Evolutionary conservation across 495 filamentous ascomycete species (phyloP), one percentile per base, ranked within the genome.

Genomic region (Cercophora sp.): DNA sequence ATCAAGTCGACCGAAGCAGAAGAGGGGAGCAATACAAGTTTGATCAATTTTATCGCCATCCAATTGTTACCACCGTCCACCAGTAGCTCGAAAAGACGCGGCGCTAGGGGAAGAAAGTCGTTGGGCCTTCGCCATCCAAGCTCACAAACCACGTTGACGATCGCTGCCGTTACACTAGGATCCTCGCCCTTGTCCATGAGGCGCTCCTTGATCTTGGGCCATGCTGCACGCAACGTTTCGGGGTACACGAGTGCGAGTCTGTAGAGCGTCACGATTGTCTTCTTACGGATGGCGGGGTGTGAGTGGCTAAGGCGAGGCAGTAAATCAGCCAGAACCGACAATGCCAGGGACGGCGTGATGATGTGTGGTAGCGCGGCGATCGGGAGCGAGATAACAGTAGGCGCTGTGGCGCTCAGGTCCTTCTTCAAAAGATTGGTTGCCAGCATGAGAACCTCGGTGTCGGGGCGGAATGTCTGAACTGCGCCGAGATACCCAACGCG

Each of bases 21-120:
- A 26, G 5, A 4, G 31, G 52, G 6, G 11, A 39, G 15, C 70
- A 84, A 53, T 62, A 93, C 91, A 44, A 98, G 79, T 67, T 98
- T 98, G 63, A 98, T 98, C 48, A 97, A 81, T 61, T 98, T 98
- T 63, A 98, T 97, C 26, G 90, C 91, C 92, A 98, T 97, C 93
- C 93, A 98, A 70, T 98, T 98, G 65, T 98, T 97, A 5, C 86
- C 87, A 25, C 89, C 82, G 45, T 92, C 87, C n/a, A 96, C 91
- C 8, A 98, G 73, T 9, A 98, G 74, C 47, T 94, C 89, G 56
- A 97, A 98, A 26, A 98, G 72, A 44, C 93, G 79, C 9, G 94
- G 93, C 4, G 93, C 93, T 11, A 98, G 72, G 6, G 94, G 86
- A 2, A 98, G 78, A 58, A 97, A 97, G 64, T 98, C 95, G 54